Base-by-base conservation (phyloP, 106 monocot species). In the Alisma plantagoaquatica region DNA sequence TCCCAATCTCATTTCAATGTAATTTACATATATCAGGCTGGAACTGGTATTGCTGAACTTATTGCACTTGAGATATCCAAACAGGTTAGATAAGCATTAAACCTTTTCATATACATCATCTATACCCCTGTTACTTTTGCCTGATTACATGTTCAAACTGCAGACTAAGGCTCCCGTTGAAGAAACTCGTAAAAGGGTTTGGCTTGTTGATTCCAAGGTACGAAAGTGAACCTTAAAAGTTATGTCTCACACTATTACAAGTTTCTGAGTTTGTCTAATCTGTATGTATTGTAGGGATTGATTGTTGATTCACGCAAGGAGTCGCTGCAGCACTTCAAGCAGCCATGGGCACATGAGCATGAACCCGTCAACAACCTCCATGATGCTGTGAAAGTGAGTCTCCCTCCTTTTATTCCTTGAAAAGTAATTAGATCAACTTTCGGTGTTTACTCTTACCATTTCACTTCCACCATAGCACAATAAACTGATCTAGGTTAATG, bases 191-290 rank as follows among this genome's bases (percentile, higher is more conserved):
- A n/a, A n/a, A n/a, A n/a, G n/a, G n/a, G 62, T 91, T 64, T 91
- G 80, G 80, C 74, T 91, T 49, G 84, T 91, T 24, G 91, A 91
- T 72, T 84, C 91, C 27, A 91, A 73, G 84, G 91, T 91, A 31
- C 20, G 15, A 10, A 5, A 1, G 1, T 3, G 55, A 3, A 31
- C 2, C 31, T 26, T 27, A 11, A 3, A 29, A 11, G 22, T 23
- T 33, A 31, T 8, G 12, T 17, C 15, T 23, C 19, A 7, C 7
- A 23, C 10, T 15, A 16, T 5, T 31, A 49, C 11, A 22, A 5
- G 2, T 16, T 59, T 29, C 19, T 21, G 1, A 21, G 29, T 32
- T 10, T 9, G 26, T 28, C 16, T 68, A 41, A 10, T 10, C 10
- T 11, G 10, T 41, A 10, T 51, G 12, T 47, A 53, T 42, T 54